Conservation (phyloP, 2,329 filamentous ascomycete genomes). For the Nothophoma quercina region DNA sequence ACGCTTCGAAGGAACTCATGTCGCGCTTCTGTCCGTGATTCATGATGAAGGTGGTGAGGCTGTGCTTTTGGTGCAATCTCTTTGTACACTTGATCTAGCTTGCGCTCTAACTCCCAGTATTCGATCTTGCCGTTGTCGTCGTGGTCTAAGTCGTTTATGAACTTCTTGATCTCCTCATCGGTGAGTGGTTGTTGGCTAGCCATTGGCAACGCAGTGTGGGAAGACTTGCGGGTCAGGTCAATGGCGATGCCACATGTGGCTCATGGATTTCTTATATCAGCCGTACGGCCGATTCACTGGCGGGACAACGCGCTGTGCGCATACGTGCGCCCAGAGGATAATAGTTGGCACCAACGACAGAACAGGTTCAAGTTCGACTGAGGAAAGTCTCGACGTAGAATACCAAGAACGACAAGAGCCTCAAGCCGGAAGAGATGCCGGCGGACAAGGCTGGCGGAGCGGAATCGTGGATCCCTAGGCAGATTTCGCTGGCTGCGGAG, state of each 20-base stretch:
- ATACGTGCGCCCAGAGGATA: constrained; percentile 41
- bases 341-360: constrained; percentile 10
- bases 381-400: constrained; percentile 18
- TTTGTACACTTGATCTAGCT: constrained; percentile 62
- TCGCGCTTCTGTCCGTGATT: constrained; percentile 50
- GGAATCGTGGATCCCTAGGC: constrained; percentile 13
- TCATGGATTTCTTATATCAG: constrained; percentile 18
- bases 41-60: constrained; percentile 55
- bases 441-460: constrained; percentile 23
- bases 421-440: constrained; percentile 32
- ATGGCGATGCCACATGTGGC: constrained; percentile 22
- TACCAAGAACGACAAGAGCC: constrained; percentile 37
- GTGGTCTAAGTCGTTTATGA: constrained; percentile 62
- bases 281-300: constrained; percentile 2
- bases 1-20: constrained; percentile 62
- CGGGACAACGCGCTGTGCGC: constrained; percentile 17
- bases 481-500: constrained; percentile 4
- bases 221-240: background rate
- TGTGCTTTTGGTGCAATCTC: constrained; percentile 59
- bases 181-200: constrained; percentile 36
- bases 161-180: constrained; percentile 60
- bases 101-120: constrained; percentile 61
- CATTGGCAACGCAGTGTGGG: constrained; percentile 22
- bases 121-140: constrained; percentile 62
- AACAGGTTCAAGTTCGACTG: constrained; percentile 16